These are phyloP conservation scores for Salix dunnii DNA, from an alignment of 345 rosid genomes.

Conservation along the genomic window DNA sequence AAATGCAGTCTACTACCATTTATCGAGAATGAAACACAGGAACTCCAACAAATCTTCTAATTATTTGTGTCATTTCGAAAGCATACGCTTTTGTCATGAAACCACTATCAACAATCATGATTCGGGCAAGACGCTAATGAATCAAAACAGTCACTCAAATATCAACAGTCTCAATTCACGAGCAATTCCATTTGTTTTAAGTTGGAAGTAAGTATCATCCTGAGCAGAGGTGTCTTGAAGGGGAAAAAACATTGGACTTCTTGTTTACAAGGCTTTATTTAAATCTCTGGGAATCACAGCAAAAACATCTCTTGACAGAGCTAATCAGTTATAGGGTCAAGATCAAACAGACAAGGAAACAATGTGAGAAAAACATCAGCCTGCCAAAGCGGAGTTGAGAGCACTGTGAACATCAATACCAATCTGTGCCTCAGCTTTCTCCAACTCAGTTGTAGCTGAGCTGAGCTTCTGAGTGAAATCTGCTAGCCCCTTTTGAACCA, in stretches of 20 bases:
- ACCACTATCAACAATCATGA: too few species aligned
- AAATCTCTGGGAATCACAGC: slow-evolving; percentile 5
- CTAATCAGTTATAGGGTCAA: slow-evolving; percentile 16
- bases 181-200: background rate
- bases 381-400: slow-evolving; percentile 55
- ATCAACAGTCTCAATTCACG: background rate
- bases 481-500: slow-evolving; percentile 83
- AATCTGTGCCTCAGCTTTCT: slow-evolving; percentile 89
- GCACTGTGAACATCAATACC: slow-evolving; percentile 77
- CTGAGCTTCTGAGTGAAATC: slow-evolving; percentile 69
- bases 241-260: background rate
- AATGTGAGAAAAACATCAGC: slow-evolving; percentile 18
- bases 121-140: background rate
- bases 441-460: slow-evolving; percentile 70
- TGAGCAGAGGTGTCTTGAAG: background rate
- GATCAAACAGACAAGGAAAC: slow-evolving; percentile 11
- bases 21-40: too few species aligned
- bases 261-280: slow-evolving; percentile 20
- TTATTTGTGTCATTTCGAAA: too few species aligned
- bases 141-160: background rate
- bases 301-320: slow-evolving; percentile 11
- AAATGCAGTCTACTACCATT: too few species aligned
- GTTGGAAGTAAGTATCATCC: background rate
- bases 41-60: too few species aligned
- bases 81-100: too few species aligned